Percentiles rank a stretch among this genome's conserved stretches.
Evolutionary conservation across 345 rosid genomes (phyloP).

Genomic region (Brassica nigra): DNA sequence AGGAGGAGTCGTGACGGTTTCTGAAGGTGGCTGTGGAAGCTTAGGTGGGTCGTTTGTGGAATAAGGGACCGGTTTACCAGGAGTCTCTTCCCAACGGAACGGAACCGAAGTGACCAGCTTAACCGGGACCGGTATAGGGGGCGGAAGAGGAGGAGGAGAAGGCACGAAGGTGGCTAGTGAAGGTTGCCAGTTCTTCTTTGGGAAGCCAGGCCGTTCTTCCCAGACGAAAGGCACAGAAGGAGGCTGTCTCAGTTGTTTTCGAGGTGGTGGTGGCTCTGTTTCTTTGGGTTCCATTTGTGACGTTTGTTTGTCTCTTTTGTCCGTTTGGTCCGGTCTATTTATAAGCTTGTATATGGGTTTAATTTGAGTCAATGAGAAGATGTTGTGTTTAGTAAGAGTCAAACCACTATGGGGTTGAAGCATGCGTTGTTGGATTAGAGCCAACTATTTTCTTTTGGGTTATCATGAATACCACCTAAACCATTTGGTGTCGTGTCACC

Average conservation of each 20-base stretch:
- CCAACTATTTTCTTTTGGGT: constrained; percentile 28
- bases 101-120: constrained; percentile 73
- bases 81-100: constrained; percentile 79
- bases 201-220: constrained; percentile 81
- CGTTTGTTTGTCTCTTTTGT: constrained; percentile 9
- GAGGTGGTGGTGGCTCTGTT: constrained; percentile 33
- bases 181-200: constrained; percentile 75
- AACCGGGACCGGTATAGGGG: constrained; percentile 44
- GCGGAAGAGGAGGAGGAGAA: constrained; percentile 40
- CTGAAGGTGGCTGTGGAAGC: constrained; percentile 28
- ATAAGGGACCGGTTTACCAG: constrained; percentile 55
- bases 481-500: constrained; percentile 41
- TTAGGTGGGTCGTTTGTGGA: constrained; percentile 33
- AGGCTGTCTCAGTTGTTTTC: constrained; percentile 57
- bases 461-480: constrained; percentile 34
- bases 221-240: constrained; percentile 82
- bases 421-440: constrained; percentile 27
- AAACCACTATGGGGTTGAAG: constrained; percentile 26
- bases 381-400: constrained; percentile 29
- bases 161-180: constrained; percentile 37
- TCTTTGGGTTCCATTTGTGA: constrained; percentile 40
- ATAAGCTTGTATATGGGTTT: neutral
- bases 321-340: constrained; percentile 2
- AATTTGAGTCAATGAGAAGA: constrained; percentile 8
- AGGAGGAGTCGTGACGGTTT: neutral